Base-by-base conservation (phyloP, 257 asterid genomes). In the Mitragyna speciosa region DNA sequence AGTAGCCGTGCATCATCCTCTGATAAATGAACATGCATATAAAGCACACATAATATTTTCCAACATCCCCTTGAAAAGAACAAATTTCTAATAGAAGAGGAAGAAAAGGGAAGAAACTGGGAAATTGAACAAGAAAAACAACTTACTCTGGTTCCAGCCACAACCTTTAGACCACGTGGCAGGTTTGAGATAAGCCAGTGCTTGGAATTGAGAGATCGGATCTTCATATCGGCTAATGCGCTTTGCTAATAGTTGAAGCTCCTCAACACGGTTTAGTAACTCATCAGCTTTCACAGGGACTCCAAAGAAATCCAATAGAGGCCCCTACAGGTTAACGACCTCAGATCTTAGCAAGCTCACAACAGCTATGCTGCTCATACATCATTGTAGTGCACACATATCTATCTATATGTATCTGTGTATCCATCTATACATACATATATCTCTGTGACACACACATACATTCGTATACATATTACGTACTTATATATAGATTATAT, bases 111-210 rank as follows among this genome's bases (percentile, higher is more conserved):
- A n/a, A 71, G 41, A 49, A 61, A 75, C 43, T 43, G 19, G 52
- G 84, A 49, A 45, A 64, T 43, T 9, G 33, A 75, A 77, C 78
- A 67, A 36, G 36, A 41, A 19, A 31, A 72, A 39, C 56, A n/a
- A 91, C 97, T 89, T 90, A 96, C 99, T 96, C 86, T 91, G 99
- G 82, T 94, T 96, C 99, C 99, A 96, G 81, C 99, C 98, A 91
- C 99, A 96, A 58, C 99, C 99, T 87, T 94, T 96, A 71, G 99
- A 94, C 99, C 99, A 96, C 0, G 98, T 89, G 75, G 98, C 91
- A 73, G 97, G 97, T 83, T 92, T 96, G 78, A 92, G 97, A 84
- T 86, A 94, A 72, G 91, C 88, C 75, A 96, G 87, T 51, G 97
- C 90, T 85, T 96, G 86, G 86, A 94, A 96, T 84, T 96, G 99